Evolutionary conservation across 306 rosid genomes (phyloP).

Genomic region (Dalbergia cochinchinensis): DNA sequence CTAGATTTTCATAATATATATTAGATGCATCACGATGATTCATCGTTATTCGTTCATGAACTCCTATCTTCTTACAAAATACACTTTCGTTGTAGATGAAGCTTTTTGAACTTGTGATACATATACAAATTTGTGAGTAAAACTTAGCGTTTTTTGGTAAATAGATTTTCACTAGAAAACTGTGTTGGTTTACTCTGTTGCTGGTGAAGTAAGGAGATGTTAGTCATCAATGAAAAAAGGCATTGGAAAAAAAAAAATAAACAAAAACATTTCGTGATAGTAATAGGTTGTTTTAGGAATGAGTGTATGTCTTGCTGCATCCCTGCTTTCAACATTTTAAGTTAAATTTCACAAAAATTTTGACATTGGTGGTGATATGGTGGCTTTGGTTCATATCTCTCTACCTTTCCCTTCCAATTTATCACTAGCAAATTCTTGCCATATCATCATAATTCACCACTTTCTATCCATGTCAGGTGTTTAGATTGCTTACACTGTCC

Average conservation of each 20-base stretch:
- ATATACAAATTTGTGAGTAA: not conserved
- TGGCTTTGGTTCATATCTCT: conserved; percentile 14
- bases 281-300: not conserved
- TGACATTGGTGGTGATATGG: not conserved
- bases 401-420: conserved; percentile 25
- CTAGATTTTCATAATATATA: conserved; percentile 12
- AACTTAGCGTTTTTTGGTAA: not conserved
- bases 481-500: not conserved
- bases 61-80: not conserved
- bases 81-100: not conserved
- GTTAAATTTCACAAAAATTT: conserved; percentile 8
- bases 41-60: not conserved
- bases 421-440: not conserved
- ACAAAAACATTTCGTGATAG: not conserved
- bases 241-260: not conserved
- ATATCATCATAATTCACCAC: conserved; percentile 12
- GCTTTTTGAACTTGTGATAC: conserved; percentile 5
- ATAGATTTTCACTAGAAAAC: conserved; percentile 5
- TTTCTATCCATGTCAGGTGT: not conserved
- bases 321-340: conserved; percentile 32
- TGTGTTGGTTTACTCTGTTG: conserved; percentile 3
- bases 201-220: conserved; percentile 29
- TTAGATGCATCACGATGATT: not conserved
- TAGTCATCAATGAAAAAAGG: not conserved
- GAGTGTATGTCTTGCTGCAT: not conserved